Percentiles rank a stretch among this genome's conserved stretches.
Evolutionary conservation across 306 rosid genomes (phyloP).

Genomic region (Biancaea sappan): DNA sequence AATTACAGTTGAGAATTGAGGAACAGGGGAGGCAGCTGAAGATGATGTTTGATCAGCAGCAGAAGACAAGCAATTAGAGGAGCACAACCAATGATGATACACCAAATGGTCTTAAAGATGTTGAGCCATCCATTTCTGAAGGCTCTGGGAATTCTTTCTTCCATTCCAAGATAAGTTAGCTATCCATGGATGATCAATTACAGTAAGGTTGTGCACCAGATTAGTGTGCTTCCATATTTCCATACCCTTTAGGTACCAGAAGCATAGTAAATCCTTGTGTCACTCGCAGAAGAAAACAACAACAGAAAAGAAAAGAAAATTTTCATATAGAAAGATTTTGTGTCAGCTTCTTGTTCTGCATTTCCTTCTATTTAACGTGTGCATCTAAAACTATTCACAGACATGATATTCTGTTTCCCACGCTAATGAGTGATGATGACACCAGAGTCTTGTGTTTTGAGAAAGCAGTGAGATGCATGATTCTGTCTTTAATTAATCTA

Average conservation of each 20-base stretch:
- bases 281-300: not conserved
- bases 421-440: not conserved
- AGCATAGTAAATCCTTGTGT: not conserved
- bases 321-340: not conserved
- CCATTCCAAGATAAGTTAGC: conserved; percentile 36
- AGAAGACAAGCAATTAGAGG: conserved; percentile 34
- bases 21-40: conserved; percentile 64
- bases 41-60: conserved; percentile 58
- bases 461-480: not conserved
- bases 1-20: conserved; percentile 51
- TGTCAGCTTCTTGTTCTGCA: not conserved
- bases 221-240: conserved; percentile 8
- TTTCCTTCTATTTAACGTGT: not conserved
- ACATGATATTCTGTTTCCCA: not conserved
- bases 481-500: not conserved
- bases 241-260: not conserved
- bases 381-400: not conserved
- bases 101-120: conserved; percentile 32
- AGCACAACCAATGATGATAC: conserved; percentile 27
- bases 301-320: not conserved
- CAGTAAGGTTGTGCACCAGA: conserved; percentile 30
- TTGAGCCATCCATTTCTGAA: conserved; percentile 33
- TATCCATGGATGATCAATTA: conserved; percentile 14
- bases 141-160: conserved; percentile 35
- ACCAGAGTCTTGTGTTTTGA: not conserved